phyloP scores from a whole-genome alignment of 2,329 filamentous ascomycete species.

The Arthrobotrys megalospora region DNA sequence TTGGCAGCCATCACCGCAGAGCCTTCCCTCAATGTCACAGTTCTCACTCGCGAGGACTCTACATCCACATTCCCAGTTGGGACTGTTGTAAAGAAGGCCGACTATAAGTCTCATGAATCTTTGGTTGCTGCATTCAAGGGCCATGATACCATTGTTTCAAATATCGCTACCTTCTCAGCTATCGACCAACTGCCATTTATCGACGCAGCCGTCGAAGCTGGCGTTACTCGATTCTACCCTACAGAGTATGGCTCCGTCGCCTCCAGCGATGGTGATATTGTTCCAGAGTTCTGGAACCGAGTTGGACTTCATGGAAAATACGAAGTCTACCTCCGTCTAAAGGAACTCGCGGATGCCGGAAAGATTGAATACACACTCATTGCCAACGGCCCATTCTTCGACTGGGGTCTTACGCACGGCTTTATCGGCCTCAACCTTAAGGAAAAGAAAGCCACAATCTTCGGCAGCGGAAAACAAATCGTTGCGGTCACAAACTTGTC shows the following conservation, averaged over 20 bases:
- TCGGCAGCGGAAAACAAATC: constrained; percentile 71
- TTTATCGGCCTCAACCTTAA: constrained; percentile 70
- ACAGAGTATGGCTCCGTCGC: constrained; percentile 72
- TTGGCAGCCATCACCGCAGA: constrained; percentile 46
- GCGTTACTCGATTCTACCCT: constrained; percentile 75
- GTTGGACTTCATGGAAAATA: constrained; percentile 71
- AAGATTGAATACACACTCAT: constrained; percentile 73
- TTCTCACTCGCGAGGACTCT: constrained; percentile 72
- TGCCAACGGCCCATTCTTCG: constrained; percentile 73
- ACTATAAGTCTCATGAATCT: constrained; percentile 71
- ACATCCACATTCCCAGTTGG: constrained; percentile 66
- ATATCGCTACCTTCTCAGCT: constrained; percentile 68
- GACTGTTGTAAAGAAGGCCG: constrained; percentile 69
- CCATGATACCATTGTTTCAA: constrained; percentile 73
- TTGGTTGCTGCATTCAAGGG: constrained; percentile 72
- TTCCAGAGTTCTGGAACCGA: constrained; percentile 37
- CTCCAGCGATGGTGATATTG: constrained; percentile 68
- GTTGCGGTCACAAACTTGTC: constrained; percentile 71
- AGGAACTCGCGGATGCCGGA: constrained; percentile 67
- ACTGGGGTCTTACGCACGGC: constrained; percentile 70
- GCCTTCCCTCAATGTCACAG: constrained; percentile 70
- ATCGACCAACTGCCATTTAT: constrained; percentile 71
- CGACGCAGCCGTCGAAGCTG: constrained; percentile 74
- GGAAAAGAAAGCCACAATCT: constrained; percentile 68
- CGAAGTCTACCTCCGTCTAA: constrained; percentile 68